These are phyloP conservation scores for Diplosphaera chodatii DNA, from an alignment of 139 green algal genomes.

Conservation along the genomic window DNA sequence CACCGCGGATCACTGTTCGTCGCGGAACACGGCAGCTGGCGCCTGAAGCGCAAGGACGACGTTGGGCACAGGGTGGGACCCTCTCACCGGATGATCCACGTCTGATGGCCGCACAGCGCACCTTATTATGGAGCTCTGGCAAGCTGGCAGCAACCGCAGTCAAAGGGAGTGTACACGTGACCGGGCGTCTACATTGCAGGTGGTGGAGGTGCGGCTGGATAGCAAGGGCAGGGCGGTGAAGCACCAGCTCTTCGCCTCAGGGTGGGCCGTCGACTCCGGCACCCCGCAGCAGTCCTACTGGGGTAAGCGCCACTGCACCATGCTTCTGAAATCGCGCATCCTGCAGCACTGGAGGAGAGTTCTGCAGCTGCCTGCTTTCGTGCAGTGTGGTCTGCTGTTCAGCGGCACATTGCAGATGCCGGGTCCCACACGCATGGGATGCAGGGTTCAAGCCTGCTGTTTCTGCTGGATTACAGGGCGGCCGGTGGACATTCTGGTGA, in stretches of 20 bases:
- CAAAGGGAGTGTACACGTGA: too few species aligned
- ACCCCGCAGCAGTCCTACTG: neutral
- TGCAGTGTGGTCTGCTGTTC: too few species aligned
- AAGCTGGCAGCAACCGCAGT: too few species aligned
- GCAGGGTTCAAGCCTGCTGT: neutral
- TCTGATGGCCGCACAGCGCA: too few species aligned
- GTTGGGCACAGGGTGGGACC: conserved; percentile 8
- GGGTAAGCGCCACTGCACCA: too few species aligned
- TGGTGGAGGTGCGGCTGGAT: conserved; percentile 12
- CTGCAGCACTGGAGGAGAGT: too few species aligned
- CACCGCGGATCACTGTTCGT: conserved; percentile 27
- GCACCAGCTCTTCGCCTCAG: neutral
- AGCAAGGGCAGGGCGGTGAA: neutral
- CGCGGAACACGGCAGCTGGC: conserved; percentile 25
- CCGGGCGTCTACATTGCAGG: neutral
- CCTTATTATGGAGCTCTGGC: too few species aligned
- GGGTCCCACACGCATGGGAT: too few species aligned
- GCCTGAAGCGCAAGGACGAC: conserved; percentile 1
- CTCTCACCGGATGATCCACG: too few species aligned
- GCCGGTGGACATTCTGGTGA: conserved; percentile 25
- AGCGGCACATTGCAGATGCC: too few species aligned
- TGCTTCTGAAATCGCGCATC: too few species aligned
- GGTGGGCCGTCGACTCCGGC: neutral
- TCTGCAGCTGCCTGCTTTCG: too few species aligned
- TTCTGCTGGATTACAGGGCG: conserved; percentile 5